Conservation (phyloP, 345 rosid genomes). For the Garcia nutans region DNA sequence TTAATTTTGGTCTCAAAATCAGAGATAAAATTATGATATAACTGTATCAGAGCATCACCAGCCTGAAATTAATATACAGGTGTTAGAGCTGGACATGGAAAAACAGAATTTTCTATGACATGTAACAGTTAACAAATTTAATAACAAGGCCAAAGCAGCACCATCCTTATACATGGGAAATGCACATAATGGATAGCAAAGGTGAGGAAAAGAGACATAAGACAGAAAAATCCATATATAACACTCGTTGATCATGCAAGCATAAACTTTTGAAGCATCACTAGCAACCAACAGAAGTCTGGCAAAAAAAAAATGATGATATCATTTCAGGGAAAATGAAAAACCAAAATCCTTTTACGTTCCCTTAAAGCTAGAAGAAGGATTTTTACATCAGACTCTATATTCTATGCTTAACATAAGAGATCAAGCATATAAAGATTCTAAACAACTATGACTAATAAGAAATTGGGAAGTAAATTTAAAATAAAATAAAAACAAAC, state of each 20-base stretch:
- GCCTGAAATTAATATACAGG: constrained; percentile 45
- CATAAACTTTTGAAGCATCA: neutral
- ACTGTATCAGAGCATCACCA: constrained; percentile 88
- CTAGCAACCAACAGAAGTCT: neutral
- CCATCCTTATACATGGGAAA: too few species aligned
- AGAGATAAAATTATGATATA: constrained; percentile 86
- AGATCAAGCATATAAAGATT: neutral
- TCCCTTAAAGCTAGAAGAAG: neutral
- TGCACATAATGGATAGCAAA: too few species aligned
- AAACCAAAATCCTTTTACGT: neutral
- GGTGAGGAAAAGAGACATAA: too few species aligned
- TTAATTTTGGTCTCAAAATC: constrained; percentile 99
- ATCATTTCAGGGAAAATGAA: neutral
- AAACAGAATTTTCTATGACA: too few species aligned
- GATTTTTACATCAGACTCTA: neutral
- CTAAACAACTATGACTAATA: neutral
- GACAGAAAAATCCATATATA: neutral
- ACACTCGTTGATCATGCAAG: neutral
- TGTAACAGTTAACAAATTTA: too few species aligned
- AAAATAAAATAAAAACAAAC: too few species aligned
- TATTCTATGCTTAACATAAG: neutral
- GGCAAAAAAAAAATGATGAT: neutral
- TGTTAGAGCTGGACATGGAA: too few species aligned
- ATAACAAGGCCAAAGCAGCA: too few species aligned
- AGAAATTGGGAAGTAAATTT: neutral